These are phyloP conservation scores for Cladosporium sp. DNA, from an alignment of 2,329 filamentous ascomycete species.

Conservation along the genomic window DNA sequence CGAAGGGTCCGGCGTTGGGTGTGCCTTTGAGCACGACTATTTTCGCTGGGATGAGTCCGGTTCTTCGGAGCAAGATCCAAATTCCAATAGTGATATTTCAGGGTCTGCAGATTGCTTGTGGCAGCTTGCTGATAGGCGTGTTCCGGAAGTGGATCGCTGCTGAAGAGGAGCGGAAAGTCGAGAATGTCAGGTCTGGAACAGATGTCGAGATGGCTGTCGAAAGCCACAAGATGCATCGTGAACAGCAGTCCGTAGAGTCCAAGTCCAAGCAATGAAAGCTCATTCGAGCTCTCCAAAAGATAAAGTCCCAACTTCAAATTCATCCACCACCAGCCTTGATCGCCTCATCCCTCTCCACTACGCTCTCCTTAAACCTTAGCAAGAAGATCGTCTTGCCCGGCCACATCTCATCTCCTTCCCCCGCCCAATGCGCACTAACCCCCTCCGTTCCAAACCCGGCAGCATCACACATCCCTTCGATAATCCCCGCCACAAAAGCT, in stretches of 20 bases:
- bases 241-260: conserved; percentile 5
- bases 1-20: conserved; percentile 67
- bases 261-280: not conserved
- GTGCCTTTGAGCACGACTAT: conserved; percentile 66
- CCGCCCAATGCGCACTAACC: conserved; percentile 77
- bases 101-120: conserved; percentile 40
- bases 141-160: conserved; percentile 46
- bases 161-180: conserved; percentile 48
- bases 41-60: conserved; percentile 55
- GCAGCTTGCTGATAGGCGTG: conserved; percentile 38
- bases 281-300: not conserved
- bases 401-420: conserved; percentile 68
- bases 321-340: conserved; percentile 31
- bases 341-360: conserved; percentile 78
- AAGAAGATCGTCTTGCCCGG: conserved; percentile 93
- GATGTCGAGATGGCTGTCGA: conserved; percentile 5
- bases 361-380: conserved; percentile 86
- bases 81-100: conserved; percentile 60
- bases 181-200: no score
- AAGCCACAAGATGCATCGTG: not conserved
- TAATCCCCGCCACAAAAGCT: conserved; percentile 88
- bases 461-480: conserved; percentile 93
- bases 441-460: conserved; percentile 77
- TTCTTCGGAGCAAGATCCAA: conserved; percentile 56
- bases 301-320: not conserved